Percentiles rank a stretch among this genome's conserved stretches.
phyloP scores from a whole-genome alignment of 2,329 filamentous ascomycete species.

The Leptographium flavum region DNA sequence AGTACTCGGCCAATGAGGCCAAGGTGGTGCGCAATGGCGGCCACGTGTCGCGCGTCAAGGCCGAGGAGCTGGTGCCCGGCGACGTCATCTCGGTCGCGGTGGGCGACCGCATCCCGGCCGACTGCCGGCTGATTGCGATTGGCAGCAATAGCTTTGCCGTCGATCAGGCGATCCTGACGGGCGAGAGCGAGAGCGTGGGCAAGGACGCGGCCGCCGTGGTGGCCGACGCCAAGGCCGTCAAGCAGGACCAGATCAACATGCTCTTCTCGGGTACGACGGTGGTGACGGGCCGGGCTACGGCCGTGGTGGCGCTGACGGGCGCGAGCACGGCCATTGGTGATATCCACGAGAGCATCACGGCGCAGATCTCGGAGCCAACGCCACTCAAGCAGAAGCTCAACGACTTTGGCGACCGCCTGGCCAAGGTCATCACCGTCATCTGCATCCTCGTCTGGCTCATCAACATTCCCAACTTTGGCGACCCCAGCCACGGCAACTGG shows the following conservation, averaged over 20 bases:
- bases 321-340: constrained; percentile 89
- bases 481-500: constrained; percentile 85
- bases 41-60: constrained; percentile 68
- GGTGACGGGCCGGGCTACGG: constrained; percentile 82
- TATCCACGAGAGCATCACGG: constrained; percentile 96
- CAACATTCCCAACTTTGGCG: constrained; percentile 94
- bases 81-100: constrained; percentile 81
- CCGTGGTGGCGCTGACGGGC: constrained; percentile 82
- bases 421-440: constrained; percentile 96
- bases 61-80: constrained; percentile 92
- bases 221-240: constrained; percentile 70
- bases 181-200: constrained; percentile 91
- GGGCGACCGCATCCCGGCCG: constrained; percentile 85
- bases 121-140: constrained; percentile 79
- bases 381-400: constrained; percentile 98
- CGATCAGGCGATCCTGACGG: constrained; percentile 93
- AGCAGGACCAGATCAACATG: constrained; percentile 97
- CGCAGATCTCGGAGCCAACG: constrained; percentile 94
- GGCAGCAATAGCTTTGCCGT: constrained; percentile 96
- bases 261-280: constrained; percentile 97
- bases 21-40: constrained; percentile 77
- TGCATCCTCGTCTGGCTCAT: constrained; percentile 96
- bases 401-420: constrained; percentile 88
- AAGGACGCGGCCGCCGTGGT: constrained; percentile 33
- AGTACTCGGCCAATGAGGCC: constrained; percentile 97